Evolutionary conservation across 2,329 filamentous ascomycete genomes (phyloP), one percentile per base, ranked within the genome.

Genomic region (Hymenoscyphus occultus): DNA sequence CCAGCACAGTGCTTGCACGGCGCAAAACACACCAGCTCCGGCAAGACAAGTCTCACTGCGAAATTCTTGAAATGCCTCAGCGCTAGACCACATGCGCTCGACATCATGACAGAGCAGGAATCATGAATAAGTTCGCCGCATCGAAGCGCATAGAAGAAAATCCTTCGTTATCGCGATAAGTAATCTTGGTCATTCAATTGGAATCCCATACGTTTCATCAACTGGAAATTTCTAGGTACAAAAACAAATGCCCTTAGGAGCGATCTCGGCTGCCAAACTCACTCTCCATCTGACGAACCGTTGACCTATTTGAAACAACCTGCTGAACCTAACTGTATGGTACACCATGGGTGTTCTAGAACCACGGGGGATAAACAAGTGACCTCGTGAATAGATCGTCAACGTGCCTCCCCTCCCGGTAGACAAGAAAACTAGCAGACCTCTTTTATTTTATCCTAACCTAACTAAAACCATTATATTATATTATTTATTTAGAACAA

Each of bases 71-170:
- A 54, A 22, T 12, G 48, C 48, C 48, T 59, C 22, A 59, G 61
- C 54, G 60, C 64, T 65, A 65, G 42, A 13, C 57, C 48, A 7
- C n/a, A 62, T 60, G 35, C 54, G 39, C 13, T 60, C 58, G 16
- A 57, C 22, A 28, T 54, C 48, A 22, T 54, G 48, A 54, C 48
- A 54, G 45, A 51, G 48, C 48, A 54, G 22, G 7, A 28, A 28
- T 28, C 28, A 28, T 28, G 28, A 28, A 10, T 12, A 12, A n/a
- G 7, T 45, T 45, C 16, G 14, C 19, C 22, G 48, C 48, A 54
- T 10, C 48, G 48, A 54, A 54, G 19, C 48, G 22, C 48, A 12
- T 54, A 2, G 19, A 54, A 54, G 48, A 9, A 54, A 54, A 28
- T 54, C 48, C 35, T 35, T 14, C 19, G 9, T 51, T 54, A 54